Percentiles rank a stretch among this genome's conserved stretches.
Evolutionary conservation across 768 basidiomycete species (phyloP).

Genomic region (Porpolomopsis calyptriformis): DNA sequence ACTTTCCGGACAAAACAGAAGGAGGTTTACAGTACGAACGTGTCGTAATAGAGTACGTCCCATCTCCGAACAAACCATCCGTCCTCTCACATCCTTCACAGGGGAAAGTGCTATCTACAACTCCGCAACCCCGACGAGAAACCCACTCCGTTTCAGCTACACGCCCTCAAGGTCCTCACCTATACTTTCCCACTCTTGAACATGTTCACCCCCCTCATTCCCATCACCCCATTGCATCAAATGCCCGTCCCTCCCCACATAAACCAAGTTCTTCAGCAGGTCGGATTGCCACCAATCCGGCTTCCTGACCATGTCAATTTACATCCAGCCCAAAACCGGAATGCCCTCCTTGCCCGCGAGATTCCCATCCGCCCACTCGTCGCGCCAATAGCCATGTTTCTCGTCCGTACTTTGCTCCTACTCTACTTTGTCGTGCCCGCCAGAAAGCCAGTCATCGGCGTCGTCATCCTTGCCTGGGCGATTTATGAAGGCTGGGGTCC

Average conservation of each 20-base stretch:
- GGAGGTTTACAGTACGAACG: constrained; percentile 34
- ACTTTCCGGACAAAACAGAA: constrained; percentile 29
- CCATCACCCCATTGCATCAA: constrained; percentile 11
- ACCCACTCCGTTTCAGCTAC: constrained; percentile 50
- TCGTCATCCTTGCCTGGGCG: constrained; percentile 60
- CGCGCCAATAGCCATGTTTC: constrained; percentile 56
- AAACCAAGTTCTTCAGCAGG: constrained; percentile 52
- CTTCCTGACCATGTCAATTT: constrained; percentile 14
- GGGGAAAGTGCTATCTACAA: constrained; percentile 44
- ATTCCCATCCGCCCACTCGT: constrained; percentile 58
- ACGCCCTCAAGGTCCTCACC: constrained; percentile 55
- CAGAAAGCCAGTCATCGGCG: constrained; percentile 57
- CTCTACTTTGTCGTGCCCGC: constrained; percentile 72
- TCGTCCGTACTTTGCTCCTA: constrained; percentile 55
- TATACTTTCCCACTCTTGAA: constrained; percentile 43
- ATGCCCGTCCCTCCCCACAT: constrained; percentile 37
- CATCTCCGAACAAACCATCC: background rate
- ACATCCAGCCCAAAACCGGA: constrained; percentile 3
- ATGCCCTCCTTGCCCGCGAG: constrained; percentile 37
- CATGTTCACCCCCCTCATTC: background rate
- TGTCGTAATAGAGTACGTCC: constrained; percentile 31
- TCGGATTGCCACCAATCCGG: constrained; percentile 47
- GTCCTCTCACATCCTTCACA: constrained; percentile 16
- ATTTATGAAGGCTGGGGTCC: constrained; percentile 69
- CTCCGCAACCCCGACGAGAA: constrained; percentile 32